Conservation (phyloP, 106 monocot species). For the Chionographis japonica region DNA sequence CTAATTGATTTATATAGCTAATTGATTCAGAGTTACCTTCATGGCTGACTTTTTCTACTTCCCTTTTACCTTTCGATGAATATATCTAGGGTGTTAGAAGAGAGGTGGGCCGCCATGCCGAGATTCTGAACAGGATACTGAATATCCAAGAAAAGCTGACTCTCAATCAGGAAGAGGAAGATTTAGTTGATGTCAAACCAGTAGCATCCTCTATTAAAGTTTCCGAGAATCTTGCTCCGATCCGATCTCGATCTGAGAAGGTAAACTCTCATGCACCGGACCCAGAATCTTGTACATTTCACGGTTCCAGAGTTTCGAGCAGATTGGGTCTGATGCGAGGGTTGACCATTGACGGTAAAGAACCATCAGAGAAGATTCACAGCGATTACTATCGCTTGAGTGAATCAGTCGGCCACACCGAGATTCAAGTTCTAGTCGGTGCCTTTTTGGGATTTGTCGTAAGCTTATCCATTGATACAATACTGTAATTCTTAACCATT, state of each 20-base stretch:
- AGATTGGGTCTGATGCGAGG: not conserved
- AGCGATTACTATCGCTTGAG: not conserved
- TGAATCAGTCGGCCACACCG: constrained; percentile 16
- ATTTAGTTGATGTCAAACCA: not conserved
- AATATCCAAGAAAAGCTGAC: not conserved
- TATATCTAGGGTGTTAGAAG: constrained; percentile 5
- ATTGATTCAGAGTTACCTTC: too few relatives aligned
- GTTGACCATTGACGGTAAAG: not conserved
- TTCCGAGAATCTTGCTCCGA: not conserved
- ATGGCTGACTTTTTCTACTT: too few relatives aligned
- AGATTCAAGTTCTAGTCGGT: constrained; percentile 12
- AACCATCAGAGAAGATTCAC: not conserved
- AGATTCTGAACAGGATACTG: constrained; percentile 8
- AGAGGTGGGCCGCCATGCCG: constrained; percentile 12
- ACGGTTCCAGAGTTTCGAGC: not conserved
- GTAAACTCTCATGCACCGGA: not conserved
- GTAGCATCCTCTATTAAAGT: not conserved
- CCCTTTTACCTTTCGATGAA: too few relatives aligned
- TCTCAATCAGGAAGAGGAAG: not conserved
- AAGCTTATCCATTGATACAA: constrained; percentile 4
- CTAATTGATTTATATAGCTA: too few relatives aligned
- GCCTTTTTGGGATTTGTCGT: constrained; percentile 14
- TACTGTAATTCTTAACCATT: not conserved
- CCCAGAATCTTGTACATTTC: not conserved
- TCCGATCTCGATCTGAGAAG: not conserved